These are phyloP conservation scores for Lathyrus aphaca DNA, from an alignment of 306 rosid species.

Conservation along the genomic window DNA sequence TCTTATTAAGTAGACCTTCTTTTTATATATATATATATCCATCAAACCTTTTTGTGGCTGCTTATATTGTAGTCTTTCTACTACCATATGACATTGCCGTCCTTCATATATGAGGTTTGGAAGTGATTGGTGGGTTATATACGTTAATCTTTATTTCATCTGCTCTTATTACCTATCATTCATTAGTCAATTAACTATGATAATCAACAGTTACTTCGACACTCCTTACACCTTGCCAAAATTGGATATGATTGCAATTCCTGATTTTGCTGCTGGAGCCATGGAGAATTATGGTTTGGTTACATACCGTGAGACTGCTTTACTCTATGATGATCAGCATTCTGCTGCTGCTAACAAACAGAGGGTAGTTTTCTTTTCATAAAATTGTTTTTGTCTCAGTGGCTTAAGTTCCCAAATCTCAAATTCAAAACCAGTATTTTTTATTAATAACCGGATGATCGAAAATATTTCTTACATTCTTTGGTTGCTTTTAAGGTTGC, in stretches of 20 bases:
- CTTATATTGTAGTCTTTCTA: background rate
- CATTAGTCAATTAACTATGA: slow-evolving; percentile 34
- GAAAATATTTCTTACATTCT: slow-evolving; percentile 21
- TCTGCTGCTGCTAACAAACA: slow-evolving; percentile 93
- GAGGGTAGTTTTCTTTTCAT: slow-evolving; percentile 58
- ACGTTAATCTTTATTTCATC: background rate
- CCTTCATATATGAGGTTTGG: slow-evolving; percentile 19
- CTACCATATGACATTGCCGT: slow-evolving; percentile 1
- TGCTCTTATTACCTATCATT: slow-evolving; percentile 34
- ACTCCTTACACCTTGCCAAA: slow-evolving; percentile 88
- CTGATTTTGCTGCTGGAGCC: slow-evolving; percentile 97
- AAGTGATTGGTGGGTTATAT: slow-evolving; percentile 23
- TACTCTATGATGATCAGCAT: slow-evolving; percentile 86
- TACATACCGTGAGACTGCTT: slow-evolving; percentile 90
- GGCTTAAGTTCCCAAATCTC: slow-evolving; percentile 35
- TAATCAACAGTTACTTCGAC: slow-evolving; percentile 74
- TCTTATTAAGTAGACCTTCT: background rate
- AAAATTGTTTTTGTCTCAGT: slow-evolving; percentile 29
- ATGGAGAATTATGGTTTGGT: slow-evolving; percentile 99
- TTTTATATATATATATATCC: background rate
- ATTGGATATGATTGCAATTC: slow-evolving; percentile 94
- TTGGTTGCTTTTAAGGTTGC: slow-evolving; percentile 70
- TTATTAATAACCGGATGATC: slow-evolving; percentile 29
- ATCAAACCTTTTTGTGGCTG: background rate
- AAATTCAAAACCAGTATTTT: slow-evolving; percentile 11